Percentiles rank a stretch among this genome's conserved stretches.
These are phyloP conservation scores for Heimioporus sp. DNA, from an alignment of 768 basidiomycete species.

Conservation along the genomic window DNA sequence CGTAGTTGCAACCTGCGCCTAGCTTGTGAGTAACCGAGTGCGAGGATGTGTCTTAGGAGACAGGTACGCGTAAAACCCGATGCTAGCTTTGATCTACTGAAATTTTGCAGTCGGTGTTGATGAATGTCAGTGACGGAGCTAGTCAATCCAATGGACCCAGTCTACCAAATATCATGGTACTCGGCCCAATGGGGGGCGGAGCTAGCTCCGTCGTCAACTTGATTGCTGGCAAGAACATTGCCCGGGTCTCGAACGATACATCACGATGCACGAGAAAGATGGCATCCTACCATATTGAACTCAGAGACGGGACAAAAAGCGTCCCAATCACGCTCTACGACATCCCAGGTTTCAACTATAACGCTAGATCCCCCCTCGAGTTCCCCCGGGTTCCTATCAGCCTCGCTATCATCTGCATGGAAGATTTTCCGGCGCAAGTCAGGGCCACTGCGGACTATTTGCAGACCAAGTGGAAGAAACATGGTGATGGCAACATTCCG, in stretches of 20 bases:
- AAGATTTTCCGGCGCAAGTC: conserved; percentile 19
- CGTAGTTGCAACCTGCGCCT: neutral
- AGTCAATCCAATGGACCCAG: neutral
- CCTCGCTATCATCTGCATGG: conserved; percentile 21
- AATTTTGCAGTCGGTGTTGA: conserved; percentile 1
- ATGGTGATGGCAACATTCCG: conserved; percentile 12
- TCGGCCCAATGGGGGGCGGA: conserved; percentile 26
- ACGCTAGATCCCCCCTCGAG: conserved; percentile 16
- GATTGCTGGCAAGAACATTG: conserved; percentile 21
- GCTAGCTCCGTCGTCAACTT: conserved; percentile 31
- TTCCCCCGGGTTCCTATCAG: conserved; percentile 19
- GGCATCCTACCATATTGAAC: conserved; percentile 14
- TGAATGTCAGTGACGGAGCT: conserved; percentile 1
- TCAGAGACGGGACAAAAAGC: conserved; percentile 5
- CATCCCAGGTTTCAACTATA: conserved; percentile 20
- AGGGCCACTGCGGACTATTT: conserved; percentile 20
- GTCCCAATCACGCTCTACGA: conserved; percentile 22
- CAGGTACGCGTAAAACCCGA: conserved; percentile 12
- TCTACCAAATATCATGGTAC: conserved; percentile 22
- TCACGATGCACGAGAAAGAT: conserved; percentile 18
- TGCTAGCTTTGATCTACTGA: neutral
- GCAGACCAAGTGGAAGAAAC: conserved; percentile 15
- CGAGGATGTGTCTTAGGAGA: conserved; percentile 15
- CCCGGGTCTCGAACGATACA: conserved; percentile 18
- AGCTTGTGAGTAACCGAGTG: neutral